Percentiles rank a stretch among this genome's conserved stretches.
Evolutionary conservation across 257 asterid genomes (phyloP).

Genomic region (Jacaranda mimosifolia): DNA sequence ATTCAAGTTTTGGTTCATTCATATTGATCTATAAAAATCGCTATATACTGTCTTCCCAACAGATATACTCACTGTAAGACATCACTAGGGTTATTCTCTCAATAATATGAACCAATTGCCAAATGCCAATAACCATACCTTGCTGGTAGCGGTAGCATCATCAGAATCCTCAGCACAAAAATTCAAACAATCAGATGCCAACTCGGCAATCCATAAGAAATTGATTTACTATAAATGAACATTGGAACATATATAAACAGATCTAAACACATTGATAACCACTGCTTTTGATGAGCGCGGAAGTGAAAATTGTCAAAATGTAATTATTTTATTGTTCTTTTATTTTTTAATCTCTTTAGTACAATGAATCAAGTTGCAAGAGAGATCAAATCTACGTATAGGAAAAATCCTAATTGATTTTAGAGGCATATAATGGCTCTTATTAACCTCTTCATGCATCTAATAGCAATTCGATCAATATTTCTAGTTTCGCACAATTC

Average conservation of each 20-base stretch:
- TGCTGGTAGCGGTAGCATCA: conserved; percentile 88
- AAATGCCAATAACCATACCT: conserved; percentile 51
- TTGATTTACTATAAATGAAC: background rate
- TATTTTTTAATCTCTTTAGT: background rate
- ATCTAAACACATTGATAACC: background rate
- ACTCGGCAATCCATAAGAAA: conserved; percentile 56
- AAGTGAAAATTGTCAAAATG: background rate
- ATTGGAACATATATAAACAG: background rate
- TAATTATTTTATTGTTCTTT: too few relatives aligned
- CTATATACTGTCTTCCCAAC: background rate
- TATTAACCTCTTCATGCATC: conserved; percentile 22
- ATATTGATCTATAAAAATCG: too few relatives aligned
- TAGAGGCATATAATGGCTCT: conserved; percentile 9
- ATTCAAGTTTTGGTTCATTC: too few relatives aligned
- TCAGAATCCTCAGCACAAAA: conserved; percentile 97
- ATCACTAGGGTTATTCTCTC: background rate
- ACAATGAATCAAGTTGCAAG: conserved; percentile 23
- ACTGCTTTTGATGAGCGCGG: background rate
- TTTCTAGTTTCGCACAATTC: background rate
- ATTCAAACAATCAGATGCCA: conserved; percentile 81
- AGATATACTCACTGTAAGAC: too few relatives aligned
- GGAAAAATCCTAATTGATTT: too few relatives aligned
- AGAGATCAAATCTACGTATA: background rate
- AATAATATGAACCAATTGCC: background rate
- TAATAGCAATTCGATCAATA: conserved; percentile 6